Evolutionary conservation across 495 filamentous ascomycete genomes (phyloP).

Genomic region (Aspergillus conjunctus): DNA sequence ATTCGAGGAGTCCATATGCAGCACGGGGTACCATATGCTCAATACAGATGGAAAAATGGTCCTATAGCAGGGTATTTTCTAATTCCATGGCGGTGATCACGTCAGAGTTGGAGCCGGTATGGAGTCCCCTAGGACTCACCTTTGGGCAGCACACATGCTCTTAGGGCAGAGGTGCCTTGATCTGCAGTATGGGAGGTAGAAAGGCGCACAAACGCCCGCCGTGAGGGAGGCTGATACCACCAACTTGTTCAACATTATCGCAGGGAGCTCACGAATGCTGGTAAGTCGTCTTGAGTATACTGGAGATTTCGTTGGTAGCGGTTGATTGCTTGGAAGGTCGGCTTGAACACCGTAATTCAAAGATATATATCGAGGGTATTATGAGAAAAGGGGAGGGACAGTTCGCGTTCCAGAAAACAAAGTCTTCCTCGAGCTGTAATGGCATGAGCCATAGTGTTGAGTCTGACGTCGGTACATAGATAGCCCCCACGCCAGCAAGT

Average conservation of each 20-base stretch:
- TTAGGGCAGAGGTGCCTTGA: neutral
- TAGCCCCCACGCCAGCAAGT: no score
- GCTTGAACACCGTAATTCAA: no score
- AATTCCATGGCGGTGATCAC: neutral
- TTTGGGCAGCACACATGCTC: no score
- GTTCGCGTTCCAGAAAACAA: no score
- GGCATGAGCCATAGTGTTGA: no score
- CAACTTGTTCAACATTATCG: neutral
- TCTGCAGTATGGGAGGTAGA: constrained; percentile 8
- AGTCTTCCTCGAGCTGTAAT: no score
- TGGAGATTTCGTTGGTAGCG: no score
- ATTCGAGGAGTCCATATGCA: neutral
- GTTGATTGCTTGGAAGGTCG: neutral
- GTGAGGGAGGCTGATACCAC: constrained; percentile 4
- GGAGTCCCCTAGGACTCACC: neutral
- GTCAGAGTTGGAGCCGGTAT: neutral
- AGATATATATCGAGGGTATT: no score
- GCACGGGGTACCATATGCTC: neutral
- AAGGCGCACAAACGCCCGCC: constrained; percentile 13
- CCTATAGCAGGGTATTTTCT: constrained; percentile 11
- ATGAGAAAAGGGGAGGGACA: no score
- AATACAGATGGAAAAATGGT: constrained; percentile 13
- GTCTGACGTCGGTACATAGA: no score
- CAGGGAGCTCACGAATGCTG: neutral
- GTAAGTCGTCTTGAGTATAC: no score